Conservation (phyloP, 805 yeast genomes). For the Starmerella scarabaei region DNA sequence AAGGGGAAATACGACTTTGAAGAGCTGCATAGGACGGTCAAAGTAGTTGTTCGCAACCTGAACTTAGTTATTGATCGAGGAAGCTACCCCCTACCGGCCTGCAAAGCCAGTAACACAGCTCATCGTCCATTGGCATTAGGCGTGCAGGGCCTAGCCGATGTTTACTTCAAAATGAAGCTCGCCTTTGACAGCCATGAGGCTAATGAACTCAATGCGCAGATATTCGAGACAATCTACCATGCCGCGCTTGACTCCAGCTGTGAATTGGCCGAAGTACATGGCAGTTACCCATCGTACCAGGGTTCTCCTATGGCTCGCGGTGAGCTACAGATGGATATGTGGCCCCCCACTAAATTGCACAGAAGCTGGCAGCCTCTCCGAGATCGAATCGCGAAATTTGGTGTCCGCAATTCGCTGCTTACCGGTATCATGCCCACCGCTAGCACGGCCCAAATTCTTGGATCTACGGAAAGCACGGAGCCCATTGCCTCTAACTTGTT, state of each 20-base stretch:
- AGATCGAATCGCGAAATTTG: slow-evolving; percentile 40
- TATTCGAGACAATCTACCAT: slow-evolving; percentile 89
- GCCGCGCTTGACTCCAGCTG: slow-evolving; percentile 75
- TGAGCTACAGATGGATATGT: slow-evolving; percentile 66
- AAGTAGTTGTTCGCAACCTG: slow-evolving; percentile 61
- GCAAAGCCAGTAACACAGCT: slow-evolving; percentile 53
- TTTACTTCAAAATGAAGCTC: slow-evolving; percentile 55
- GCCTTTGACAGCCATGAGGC: slow-evolving; percentile 78
- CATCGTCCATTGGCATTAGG: slow-evolving; percentile 89
- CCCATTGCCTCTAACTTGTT: slow-evolving; percentile 86
- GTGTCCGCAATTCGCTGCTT: slow-evolving; percentile 70
- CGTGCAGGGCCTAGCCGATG: slow-evolving; percentile 89
- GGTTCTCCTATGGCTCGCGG: slow-evolving; percentile 88
- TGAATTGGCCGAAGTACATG: slow-evolving; percentile 59
- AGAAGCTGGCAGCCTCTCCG: slow-evolving; percentile 75
- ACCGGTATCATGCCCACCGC: slow-evolving; percentile 98
- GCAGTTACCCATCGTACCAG: slow-evolving; percentile 52
- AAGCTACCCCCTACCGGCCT: slow-evolving; percentile 62
- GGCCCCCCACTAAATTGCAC: slow-evolving; percentile 34
- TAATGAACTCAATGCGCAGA: slow-evolving; percentile 52
- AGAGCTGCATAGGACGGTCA: slow-evolving; percentile 56
- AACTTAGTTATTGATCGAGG: slow-evolving; percentile 73
- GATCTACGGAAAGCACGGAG: slow-evolving; percentile 86
- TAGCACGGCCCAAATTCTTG: slow-evolving; percentile 85
- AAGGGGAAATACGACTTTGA: slow-evolving; percentile 49